These are phyloP conservation scores for Primulina eburnea DNA, from an alignment of 257 asterid genomes.

Conservation along the genomic window DNA sequence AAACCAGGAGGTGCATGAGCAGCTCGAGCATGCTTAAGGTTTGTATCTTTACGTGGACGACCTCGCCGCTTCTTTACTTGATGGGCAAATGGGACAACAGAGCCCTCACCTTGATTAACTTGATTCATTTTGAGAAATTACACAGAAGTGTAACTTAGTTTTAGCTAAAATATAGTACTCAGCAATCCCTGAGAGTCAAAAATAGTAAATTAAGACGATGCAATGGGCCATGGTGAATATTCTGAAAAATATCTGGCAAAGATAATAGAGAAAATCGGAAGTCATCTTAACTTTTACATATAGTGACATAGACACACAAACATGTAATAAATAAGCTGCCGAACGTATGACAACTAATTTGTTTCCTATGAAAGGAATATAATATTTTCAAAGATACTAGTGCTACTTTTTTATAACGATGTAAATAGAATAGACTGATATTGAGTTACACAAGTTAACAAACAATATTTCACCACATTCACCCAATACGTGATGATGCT, in stretches of 20 bases:
- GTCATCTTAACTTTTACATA: no score
- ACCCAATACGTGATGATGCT: neutral
- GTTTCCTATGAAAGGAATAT: neutral
- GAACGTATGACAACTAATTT: neutral
- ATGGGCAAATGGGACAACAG: constrained; percentile 19
- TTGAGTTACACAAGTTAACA: neutral
- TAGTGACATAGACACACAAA: neutral
- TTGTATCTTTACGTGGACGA: constrained; percentile 48
- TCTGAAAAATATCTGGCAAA: neutral
- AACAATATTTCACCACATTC: neutral
- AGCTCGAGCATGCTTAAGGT: constrained; percentile 26
- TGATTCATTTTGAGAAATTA: constrained; percentile 29
- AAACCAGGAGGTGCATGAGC: constrained; percentile 47
- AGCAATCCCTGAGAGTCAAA: neutral
- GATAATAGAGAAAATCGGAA: neutral
- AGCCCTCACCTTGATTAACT: constrained; percentile 34
- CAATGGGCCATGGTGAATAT: neutral
- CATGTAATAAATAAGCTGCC: neutral
- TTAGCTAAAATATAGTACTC: neutral
- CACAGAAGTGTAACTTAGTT: neutral
- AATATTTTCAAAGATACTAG: neutral
- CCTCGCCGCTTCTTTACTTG: constrained; percentile 46
- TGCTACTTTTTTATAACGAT: neutral
- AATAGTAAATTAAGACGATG: neutral
- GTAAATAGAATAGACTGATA: neutral